A percentile compares a stretch with the other conserved stretches of the same genome.
Evolutionary conservation across 1,139 yeast species (phyloP).

Genomic region (Suhomyces kunorum): DNA sequence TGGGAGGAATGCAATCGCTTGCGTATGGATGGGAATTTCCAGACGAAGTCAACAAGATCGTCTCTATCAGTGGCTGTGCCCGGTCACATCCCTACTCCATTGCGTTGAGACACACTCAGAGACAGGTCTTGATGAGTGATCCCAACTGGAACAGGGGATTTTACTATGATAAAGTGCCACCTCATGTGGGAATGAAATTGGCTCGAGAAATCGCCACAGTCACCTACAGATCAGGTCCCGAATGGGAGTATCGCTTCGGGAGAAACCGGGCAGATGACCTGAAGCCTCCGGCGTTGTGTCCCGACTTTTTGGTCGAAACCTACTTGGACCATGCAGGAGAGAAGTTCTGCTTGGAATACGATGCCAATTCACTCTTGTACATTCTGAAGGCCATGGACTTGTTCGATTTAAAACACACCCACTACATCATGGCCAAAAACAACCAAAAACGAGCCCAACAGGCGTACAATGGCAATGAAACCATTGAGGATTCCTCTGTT

Average conservation of each 20-base stretch:
- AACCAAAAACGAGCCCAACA: constrained; percentile 42
- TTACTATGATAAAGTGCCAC: constrained; percentile 75
- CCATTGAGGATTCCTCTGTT: constrained; percentile 31
- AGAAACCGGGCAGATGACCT: constrained; percentile 83
- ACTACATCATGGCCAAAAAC: constrained; percentile 44
- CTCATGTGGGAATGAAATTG: constrained; percentile 92
- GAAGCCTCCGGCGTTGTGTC: constrained; percentile 82
- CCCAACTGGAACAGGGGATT: constrained; percentile 93
- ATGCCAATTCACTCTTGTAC: constrained; percentile 84
- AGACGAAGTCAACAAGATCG: constrained; percentile 66
- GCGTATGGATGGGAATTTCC: constrained; percentile 88
- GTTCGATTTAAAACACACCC: constrained; percentile 70
- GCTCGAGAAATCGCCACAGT: constrained; percentile 94
- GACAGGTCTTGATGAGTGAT: constrained; percentile 93
- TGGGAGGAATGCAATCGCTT: constrained; percentile 97
- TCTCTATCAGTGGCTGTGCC: constrained; percentile 88
- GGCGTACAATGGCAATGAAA: constrained; percentile 18
- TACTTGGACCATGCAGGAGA: constrained; percentile 94
- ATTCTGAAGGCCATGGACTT: constrained; percentile 93
- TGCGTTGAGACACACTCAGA: constrained; percentile 89
- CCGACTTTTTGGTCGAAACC: constrained; percentile 89
- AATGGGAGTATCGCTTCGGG: constrained; percentile 93
- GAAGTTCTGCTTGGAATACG: constrained; percentile 87
- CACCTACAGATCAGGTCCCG: constrained; percentile 93
- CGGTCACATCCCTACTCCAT: constrained; percentile 92